Base-by-base conservation (phyloP, 75 land plant genomes). In the Pinus albicaulis region DNA sequence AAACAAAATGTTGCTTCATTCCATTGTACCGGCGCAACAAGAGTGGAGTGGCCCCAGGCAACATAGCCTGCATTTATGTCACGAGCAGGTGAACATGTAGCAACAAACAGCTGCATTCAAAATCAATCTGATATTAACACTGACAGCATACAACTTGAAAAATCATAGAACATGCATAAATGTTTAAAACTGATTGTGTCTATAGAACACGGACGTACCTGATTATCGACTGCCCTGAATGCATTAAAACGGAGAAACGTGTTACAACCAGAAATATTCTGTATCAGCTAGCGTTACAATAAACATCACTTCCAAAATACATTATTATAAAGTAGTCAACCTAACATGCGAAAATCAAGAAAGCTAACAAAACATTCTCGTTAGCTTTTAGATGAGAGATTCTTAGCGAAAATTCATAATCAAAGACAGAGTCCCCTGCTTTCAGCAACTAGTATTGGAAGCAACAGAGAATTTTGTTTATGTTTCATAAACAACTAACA, bases 31-130 rank as follows among this genome's bases (percentile, higher is more conserved):
- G 99, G 99, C 28, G 92, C 98, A 76, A 95, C 91, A 68, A 98
- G 89, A 55, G 92, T 92, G 11, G 98, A 95, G 75, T 98, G 98
- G 74, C 99, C 99, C 99, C 99, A 98, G 25, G 96, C 93, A 58
- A 88, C 78, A 76, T 98, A 98, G 65, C 95, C 84, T 71, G 96
- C 86, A 71, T 74, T 83, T 17, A 82, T 25, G 79, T 95, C 94
- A 70, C 99, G 85, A 68, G 98, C 98, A 71, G 99, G 99, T 60
- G 99, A 95, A 73, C 99, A 98, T 60, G 98, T 95, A 57, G 88
- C 93, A 16, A 98, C 99, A 79, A 81, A 98, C 34, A 98, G 34
- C 99, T 97, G 89, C 59, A 76, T 36, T 44, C 56, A 62, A 14
- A 57, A 71, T 19, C 25, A 22, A 55, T 25, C 41, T 3, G 11